These are phyloP conservation scores for Gomphus bonarii DNA, from an alignment of 1,284 basidiomycete genomes.

Conservation along the genomic window DNA sequence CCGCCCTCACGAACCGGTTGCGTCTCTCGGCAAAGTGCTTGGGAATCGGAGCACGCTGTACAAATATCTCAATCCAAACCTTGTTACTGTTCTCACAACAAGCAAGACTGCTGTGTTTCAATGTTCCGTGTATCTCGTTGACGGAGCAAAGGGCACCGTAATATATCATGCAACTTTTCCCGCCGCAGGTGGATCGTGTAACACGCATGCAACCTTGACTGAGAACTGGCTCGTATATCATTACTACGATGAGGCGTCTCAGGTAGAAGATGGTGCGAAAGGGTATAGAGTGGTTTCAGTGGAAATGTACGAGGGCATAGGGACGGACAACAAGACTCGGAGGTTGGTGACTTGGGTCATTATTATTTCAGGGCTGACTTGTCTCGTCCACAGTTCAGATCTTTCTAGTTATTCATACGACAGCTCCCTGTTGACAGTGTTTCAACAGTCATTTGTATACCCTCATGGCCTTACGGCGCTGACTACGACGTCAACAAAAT, in stretches of 20 bases:
- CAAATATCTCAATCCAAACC: conserved; percentile 87
- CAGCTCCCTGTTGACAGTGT: conserved; percentile 39
- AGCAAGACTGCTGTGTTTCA: conserved; percentile 19
- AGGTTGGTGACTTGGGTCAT: conserved; percentile 37
- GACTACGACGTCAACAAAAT: conserved; percentile 71
- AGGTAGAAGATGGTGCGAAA: conserved; percentile 41
- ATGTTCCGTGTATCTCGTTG: conserved; percentile 69
- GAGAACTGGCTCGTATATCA: conserved; percentile 95
- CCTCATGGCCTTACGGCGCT: conserved; percentile 62
- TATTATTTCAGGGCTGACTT: conserved; percentile 6
- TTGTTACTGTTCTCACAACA: conserved; percentile 58
- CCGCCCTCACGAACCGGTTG: conserved; percentile 43
- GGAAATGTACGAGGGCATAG: conserved; percentile 76
- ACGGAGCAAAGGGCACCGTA: conserved; percentile 68
- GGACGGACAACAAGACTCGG: conserved; percentile 51
- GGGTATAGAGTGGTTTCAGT: conserved; percentile 69
- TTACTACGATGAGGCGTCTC: conserved; percentile 56
- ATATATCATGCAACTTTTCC: conserved; percentile 57
- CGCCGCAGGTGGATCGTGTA: conserved; percentile 35
- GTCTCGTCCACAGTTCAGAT: conserved; percentile 44
- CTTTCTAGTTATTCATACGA: conserved; percentile 56
- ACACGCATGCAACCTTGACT: conserved; percentile 58
- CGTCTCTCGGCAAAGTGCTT: conserved; percentile 75
- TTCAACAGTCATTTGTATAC: conserved; percentile 66
- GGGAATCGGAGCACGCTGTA: conserved; percentile 85